phyloP scores from a whole-genome alignment of 2,329 filamentous ascomycete species.

The Ceratocystis huliohia region DNA sequence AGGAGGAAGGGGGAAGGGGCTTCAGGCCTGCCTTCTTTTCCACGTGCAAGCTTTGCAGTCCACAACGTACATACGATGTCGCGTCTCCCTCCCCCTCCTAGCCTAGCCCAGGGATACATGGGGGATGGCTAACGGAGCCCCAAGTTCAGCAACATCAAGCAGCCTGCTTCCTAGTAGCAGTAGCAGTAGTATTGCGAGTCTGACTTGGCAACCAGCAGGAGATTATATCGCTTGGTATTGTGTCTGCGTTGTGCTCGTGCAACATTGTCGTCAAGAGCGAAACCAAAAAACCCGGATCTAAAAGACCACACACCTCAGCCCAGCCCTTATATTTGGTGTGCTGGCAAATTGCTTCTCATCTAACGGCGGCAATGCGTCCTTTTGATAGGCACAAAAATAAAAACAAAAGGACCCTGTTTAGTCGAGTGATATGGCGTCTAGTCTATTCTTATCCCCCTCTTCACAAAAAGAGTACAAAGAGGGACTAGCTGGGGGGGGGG shows the following conservation, averaged over 20 bases:
- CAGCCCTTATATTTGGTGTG: background rate
- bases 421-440: no score
- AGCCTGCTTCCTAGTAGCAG: no score
- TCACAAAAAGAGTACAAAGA: background rate
- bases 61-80: background rate
- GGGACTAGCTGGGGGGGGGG: background rate
- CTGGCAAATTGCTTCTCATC: background rate
- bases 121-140: no score
- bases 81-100: background rate
- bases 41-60: background rate
- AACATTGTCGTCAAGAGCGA: background rate
- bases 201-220: background rate
- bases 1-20: background rate
- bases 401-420: no score
- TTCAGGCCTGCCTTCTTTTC: background rate
- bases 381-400: no score
- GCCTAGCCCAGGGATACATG: background rate
- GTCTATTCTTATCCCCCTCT: background rate
- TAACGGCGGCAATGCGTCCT: no score
- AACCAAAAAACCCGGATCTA: background rate
- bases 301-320: background rate
- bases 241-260: background rate
- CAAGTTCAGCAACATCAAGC: no score
- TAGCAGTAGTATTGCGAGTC: background rate
- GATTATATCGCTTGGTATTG: background rate